Base-by-base conservation (phyloP, 495 filamentous ascomycete genomes). In the Talaromyces ruber region DNA sequence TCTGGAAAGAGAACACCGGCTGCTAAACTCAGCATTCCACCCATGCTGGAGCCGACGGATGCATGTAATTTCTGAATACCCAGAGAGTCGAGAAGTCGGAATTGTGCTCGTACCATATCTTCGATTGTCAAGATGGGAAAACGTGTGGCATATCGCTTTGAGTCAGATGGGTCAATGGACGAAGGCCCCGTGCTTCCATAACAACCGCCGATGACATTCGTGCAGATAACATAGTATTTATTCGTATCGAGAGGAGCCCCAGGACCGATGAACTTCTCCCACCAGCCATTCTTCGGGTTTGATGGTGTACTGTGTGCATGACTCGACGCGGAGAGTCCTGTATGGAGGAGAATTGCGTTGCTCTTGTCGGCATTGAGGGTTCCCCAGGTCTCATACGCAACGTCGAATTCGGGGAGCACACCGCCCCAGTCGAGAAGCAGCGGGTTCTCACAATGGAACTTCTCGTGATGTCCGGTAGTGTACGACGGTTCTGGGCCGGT, bases 221-320 rank as follows among this genome's bases (percentile, higher is more conserved):
- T 98, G 74, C 94, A 99, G 64, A 99, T 91, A 55, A 99, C 75
- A 70, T 88, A 89, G 75, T 95, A 96, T 68, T 91, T 93, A 67
- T 93, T 72, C 2, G 95, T 99, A 72, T 99, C 91, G 6, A 99
- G 72, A 22, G 92, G 86, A 30, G 82, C 80, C 0, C 91, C 92
- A 0, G 95, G 90, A 0, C 94, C 94, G 65, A 99, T 97, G 72
- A 99, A 99, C 72, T 90, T 96, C 77, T 99, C 95, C 94, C 94
- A 99, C 94, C 94, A 99, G 0, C 94, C 94, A 0, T 90, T 86
- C 71, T 96, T 89, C 0, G 89, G 84, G 71, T 98, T 99, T 14
- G 75, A 79, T 37, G 80, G 77, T 24, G 93, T 98, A 50, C 92
- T 97, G 65, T 93, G 92, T 2, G 94, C 94, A 74, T 99, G 94